Percentiles rank a stretch among this genome's conserved stretches.
These are phyloP conservation scores for Rubroboletus satanas DNA, from an alignment of 768 basidiomycete genomes.

Conservation along the genomic window DNA sequence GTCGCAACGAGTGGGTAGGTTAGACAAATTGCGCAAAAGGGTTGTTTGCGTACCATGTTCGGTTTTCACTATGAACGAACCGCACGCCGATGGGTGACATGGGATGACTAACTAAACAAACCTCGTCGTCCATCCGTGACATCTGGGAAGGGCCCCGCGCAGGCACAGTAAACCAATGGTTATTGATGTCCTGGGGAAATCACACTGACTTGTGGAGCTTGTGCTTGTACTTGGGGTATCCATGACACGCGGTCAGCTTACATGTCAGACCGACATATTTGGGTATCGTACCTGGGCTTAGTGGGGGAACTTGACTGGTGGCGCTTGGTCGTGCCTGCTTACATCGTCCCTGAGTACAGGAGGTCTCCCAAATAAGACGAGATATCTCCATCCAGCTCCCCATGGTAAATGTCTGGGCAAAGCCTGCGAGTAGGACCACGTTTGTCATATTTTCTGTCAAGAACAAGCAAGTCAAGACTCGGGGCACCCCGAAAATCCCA, in stretches of 20 bases:
- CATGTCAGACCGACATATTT: conserved; percentile 6
- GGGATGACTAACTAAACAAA: conserved; percentile 2
- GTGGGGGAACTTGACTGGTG: background rate
- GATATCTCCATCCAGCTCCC: background rate
- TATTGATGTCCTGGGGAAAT: background rate
- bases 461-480: background rate
- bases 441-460: background rate
- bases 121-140: background rate
- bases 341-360: background rate
- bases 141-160: background rate
- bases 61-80: conserved; percentile 8
- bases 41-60: conserved; percentile 9
- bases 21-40: conserved; percentile 10
- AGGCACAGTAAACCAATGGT: background rate
- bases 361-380: background rate
- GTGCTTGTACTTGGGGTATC: background rate
- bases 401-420: background rate
- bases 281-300: conserved; percentile 9
- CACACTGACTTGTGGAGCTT: background rate
- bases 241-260: conserved; percentile 1
- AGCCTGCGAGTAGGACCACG: background rate
- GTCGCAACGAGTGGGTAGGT: conserved; percentile 6
- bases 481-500: background rate
- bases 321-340: conserved; percentile 13
- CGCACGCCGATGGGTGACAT: background rate